Conservation (phyloP, 768 basidiomycete species). For the Boletus pseudopeckii region DNA sequence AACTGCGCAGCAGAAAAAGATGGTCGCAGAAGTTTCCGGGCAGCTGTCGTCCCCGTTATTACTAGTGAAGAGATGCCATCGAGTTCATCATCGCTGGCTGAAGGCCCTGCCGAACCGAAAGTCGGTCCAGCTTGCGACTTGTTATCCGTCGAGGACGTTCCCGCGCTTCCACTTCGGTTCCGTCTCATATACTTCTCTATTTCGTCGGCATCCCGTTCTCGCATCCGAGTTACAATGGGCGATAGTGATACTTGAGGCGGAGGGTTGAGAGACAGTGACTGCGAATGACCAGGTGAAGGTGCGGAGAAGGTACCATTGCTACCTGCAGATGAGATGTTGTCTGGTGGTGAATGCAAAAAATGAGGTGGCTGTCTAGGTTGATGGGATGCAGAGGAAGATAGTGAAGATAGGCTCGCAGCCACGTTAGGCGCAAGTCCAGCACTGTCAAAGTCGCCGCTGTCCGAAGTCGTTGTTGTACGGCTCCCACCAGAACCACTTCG, state of each 20-base stretch:
- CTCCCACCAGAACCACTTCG: constrained; percentile 81
- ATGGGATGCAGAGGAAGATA: constrained; percentile 64
- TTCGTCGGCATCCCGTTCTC: constrained; percentile 81
- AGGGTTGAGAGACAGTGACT: constrained; percentile 35
- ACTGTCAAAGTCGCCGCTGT: constrained; percentile 63
- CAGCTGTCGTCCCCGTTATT: constrained; percentile 53
- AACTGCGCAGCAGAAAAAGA: constrained; percentile 79
- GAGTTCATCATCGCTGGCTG: constrained; percentile 54
- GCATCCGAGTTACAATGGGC: constrained; percentile 76
- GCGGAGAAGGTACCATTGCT: constrained; percentile 39
- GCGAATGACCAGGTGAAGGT: constrained; percentile 36
- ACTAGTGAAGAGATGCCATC: constrained; percentile 44
- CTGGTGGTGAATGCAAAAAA: constrained; percentile 41
- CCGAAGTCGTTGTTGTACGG: constrained; percentile 71
- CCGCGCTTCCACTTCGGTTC: constrained; percentile 78
- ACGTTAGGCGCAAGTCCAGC: constrained; percentile 38
- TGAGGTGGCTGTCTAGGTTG: constrained; percentile 37
- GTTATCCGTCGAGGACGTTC: constrained; percentile 68
- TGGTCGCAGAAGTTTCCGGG: constrained; percentile 59
- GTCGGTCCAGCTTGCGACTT: constrained; percentile 54
- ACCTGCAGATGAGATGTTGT: constrained; percentile 29
- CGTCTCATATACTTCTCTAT: constrained; percentile 83
- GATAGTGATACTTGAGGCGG: constrained; percentile 53
- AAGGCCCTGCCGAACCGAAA: constrained; percentile 47
- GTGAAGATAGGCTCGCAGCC: constrained; percentile 48